Percentiles rank a stretch among this genome's conserved stretches.
Conservation (phyloP, 495 filamentous ascomycete genomes). For the Daldinia loculata region DNA sequence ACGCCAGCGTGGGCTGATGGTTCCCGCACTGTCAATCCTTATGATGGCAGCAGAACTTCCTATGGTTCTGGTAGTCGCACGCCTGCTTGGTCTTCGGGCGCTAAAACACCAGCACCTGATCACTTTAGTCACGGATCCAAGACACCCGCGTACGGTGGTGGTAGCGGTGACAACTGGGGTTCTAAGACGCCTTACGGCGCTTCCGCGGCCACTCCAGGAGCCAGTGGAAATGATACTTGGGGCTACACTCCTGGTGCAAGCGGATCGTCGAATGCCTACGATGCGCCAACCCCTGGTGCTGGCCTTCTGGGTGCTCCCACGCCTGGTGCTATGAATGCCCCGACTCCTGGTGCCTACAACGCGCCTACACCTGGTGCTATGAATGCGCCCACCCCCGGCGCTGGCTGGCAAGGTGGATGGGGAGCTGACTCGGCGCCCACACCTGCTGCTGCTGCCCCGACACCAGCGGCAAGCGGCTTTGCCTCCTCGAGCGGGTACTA, state of each 20-base stretch:
- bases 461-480: conserved; percentile 59
- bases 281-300: conserved; percentile 81
- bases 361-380: conserved; percentile 83
- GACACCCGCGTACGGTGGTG: conserved; percentile 69
- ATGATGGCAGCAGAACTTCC: conserved; percentile 82
- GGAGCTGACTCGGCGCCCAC: conserved; percentile 71
- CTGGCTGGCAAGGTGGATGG: conserved; percentile 57
- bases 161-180: conserved; percentile 70
- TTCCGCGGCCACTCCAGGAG: conserved; percentile 64
- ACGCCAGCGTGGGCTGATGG: conserved; percentile 85
- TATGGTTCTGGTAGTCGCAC: conserved; percentile 63
- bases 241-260: conserved; percentile 63
- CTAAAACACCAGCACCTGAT: conserved; percentile 69
- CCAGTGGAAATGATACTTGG: conserved; percentile 57
- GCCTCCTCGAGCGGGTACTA: conserved; percentile 60
- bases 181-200: conserved; percentile 77
- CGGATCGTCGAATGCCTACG: conserved; percentile 71
- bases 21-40: conserved; percentile 77
- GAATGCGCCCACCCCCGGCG: conserved; percentile 68
- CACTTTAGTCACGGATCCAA: conserved; percentile 75
- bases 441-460: conserved; percentile 68
- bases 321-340: conserved; percentile 73
- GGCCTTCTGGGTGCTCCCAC: conserved; percentile 71
- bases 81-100: conserved; percentile 61
- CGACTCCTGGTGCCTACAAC: conserved; percentile 79